Evolutionary conservation across 2,329 filamentous ascomycete species (phyloP).

Genomic region (Nemania sp.): DNA sequence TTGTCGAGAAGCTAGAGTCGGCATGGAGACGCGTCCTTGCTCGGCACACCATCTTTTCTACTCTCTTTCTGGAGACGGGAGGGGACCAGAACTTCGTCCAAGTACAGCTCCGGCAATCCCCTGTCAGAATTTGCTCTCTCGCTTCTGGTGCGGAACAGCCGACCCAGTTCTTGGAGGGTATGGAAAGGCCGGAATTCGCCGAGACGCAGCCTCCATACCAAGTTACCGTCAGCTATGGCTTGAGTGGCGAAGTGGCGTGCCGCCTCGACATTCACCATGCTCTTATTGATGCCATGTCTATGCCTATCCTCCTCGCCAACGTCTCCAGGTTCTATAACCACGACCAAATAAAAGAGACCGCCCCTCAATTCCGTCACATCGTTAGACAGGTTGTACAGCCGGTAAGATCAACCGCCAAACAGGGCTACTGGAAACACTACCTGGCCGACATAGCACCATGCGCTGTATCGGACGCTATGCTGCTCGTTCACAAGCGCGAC

Average conservation of each 20-base stretch:
- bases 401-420: neutral
- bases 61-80: slow-evolving; percentile 4
- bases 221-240: neutral
- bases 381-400: neutral
- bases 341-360: neutral
- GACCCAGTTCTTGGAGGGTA: neutral
- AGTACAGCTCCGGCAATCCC: slow-evolving; percentile 7
- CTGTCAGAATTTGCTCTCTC: neutral
- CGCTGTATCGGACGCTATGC: neutral
- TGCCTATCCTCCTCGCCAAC: slow-evolving; percentile 20
- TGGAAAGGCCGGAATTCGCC: neutral
- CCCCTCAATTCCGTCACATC: neutral
- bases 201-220: neutral
- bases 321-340: neutral
- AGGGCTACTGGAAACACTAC: slow-evolving; percentile 4
- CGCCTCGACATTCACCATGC: slow-evolving; percentile 34
- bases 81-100: slow-evolving; percentile 2
- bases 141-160: neutral
- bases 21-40: slow-evolving; percentile 14
- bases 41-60: neutral
- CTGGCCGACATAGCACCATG: neutral
- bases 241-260: slow-evolving; percentile 1
- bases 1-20: neutral
- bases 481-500: slow-evolving; percentile 4
- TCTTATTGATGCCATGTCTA: slow-evolving; percentile 41